Percentiles rank a stretch among this genome's conserved stretches.
These are phyloP conservation scores for Mycena olivaceomarginata DNA, from an alignment of 768 basidiomycete species.

Conservation along the genomic window DNA sequence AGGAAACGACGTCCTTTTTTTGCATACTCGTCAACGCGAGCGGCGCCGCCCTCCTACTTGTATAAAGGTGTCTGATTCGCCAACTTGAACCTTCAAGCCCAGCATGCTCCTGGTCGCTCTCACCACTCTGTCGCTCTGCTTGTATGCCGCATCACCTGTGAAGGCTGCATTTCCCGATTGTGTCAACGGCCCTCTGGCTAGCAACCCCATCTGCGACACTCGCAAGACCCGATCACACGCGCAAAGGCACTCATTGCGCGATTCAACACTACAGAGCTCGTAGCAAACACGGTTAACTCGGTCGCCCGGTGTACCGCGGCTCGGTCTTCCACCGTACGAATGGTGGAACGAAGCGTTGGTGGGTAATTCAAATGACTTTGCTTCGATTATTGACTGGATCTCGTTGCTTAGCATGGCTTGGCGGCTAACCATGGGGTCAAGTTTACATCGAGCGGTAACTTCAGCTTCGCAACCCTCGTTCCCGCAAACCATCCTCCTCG, in stretches of 20 bases:
- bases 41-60: too few species aligned
- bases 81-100: too few species aligned
- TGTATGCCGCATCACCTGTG: too few species aligned
- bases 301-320: constrained; percentile 72
- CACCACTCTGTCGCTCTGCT: too few species aligned
- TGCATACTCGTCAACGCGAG: too few species aligned
- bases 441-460: constrained; percentile 69
- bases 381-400: constrained; percentile 48
- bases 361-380: constrained; percentile 68
- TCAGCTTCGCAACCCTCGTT: constrained; percentile 77
- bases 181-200: constrained; percentile 55
- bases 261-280: constrained; percentile 72
- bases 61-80: too few species aligned
- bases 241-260: constrained; percentile 68
- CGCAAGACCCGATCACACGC: constrained; percentile 64
- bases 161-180: constrained; percentile 54
- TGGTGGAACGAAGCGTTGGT: constrained; percentile 74
- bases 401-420: not conserved
- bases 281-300: constrained; percentile 69
- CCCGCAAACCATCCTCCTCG: constrained; percentile 73
- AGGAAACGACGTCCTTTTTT: too few species aligned
- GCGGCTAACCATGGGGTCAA: constrained; percentile 65
- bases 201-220: constrained; percentile 69
- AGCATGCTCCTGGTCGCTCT: too few species aligned
- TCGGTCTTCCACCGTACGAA: constrained; percentile 73